These are phyloP conservation scores for Zygoascus sp. DNA, from an alignment of 1,139 yeast genomes.

Conservation along the genomic window DNA sequence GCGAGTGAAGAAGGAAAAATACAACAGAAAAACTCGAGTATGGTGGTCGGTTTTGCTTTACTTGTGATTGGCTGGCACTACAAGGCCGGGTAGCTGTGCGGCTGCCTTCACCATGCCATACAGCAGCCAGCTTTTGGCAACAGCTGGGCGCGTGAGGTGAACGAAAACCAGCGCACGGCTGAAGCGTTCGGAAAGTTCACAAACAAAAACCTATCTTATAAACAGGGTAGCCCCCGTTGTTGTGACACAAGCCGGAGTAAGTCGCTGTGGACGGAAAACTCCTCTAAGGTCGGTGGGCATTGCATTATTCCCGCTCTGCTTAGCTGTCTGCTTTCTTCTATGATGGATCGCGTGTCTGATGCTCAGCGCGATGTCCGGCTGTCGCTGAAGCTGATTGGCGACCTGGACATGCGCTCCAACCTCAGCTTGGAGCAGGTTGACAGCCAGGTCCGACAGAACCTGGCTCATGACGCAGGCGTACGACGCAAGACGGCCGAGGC, in stretches of 20 bases:
- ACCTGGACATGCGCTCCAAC: conserved; percentile 14
- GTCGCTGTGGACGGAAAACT: no score
- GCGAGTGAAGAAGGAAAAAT: conserved; percentile 8
- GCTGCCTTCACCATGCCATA: not conserved
- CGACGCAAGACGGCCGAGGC: conserved; percentile 1
- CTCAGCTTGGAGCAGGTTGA: conserved; percentile 8
- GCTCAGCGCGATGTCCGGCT: conserved; percentile 15
- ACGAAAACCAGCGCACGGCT: no score
- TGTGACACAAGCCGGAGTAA: no score
- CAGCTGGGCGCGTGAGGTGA: no score
- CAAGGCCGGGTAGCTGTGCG: conserved; percentile 6
- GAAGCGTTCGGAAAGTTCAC: no score
- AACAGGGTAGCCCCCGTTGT: no score
- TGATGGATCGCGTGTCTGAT: conserved; percentile 13
- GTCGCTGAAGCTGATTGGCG: conserved; percentile 16
- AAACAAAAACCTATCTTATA: no score
- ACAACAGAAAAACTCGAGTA: conserved; percentile 6
- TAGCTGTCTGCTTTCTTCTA: no score
- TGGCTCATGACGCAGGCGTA: not conserved
- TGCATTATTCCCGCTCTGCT: no score
- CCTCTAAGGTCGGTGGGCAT: no score
- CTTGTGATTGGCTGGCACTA: conserved; percentile 11
- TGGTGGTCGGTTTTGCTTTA: conserved; percentile 10
- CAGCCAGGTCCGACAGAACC: not conserved
- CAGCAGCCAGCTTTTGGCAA: no score